A percentile compares a stretch with the other conserved stretches of the same genome.
phyloP scores from a whole-genome alignment of 352 stramenopile genomes.

The Phytophthora meadii region DNA sequence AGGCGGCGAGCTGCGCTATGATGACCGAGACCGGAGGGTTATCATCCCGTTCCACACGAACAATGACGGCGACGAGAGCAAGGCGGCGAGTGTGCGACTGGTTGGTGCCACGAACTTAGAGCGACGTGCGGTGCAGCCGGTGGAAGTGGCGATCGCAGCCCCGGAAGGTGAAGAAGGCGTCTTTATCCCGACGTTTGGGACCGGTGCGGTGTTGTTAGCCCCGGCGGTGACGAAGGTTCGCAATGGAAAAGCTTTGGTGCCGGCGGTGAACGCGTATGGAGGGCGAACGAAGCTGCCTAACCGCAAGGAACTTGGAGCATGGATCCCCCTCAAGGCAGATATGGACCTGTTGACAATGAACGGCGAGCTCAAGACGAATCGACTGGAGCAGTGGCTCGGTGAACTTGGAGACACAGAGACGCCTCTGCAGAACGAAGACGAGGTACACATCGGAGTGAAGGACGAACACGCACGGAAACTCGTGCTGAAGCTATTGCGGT shows the following conservation, averaged over 20 bases:
- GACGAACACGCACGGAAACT: background rate
- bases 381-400: no score
- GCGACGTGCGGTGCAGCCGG: background rate
- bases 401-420: background rate
- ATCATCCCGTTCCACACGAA: background rate
- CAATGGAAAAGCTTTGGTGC: background rate
- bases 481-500: no score
- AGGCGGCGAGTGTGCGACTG: background rate
- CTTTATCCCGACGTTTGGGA: background rate
- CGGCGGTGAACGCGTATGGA: background rate
- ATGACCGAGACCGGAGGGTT: background rate
- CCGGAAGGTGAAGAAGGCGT: conserved; percentile 1
- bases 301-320: background rate
- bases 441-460: background rate
- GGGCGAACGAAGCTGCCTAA: background rate
- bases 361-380: background rate
- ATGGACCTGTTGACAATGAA: background rate
- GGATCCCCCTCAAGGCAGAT: background rate
- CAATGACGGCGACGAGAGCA: background rate
- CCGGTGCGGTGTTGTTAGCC: background rate
- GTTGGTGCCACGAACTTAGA: background rate
- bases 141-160: background rate
- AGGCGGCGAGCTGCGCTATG: background rate
- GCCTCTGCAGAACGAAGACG: background rate
- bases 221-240: background rate